phyloP scores from a whole-genome alignment of 805 yeast genomes.

The Wickerhamiella musiphila region DNA sequence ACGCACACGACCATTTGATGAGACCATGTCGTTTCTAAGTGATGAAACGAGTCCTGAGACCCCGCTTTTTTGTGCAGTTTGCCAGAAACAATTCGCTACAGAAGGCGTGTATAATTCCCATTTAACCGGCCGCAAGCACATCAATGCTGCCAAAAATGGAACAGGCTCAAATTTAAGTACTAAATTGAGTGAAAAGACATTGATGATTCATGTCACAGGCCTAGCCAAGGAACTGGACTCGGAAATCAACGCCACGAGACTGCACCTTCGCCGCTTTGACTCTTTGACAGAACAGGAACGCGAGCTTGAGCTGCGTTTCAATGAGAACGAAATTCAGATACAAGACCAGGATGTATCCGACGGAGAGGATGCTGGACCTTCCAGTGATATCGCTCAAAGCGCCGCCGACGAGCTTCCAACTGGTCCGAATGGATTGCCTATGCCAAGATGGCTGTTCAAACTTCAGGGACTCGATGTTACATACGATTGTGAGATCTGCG shows the following conservation, averaged over 20 bases:
- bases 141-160: slow-evolving; percentile 26
- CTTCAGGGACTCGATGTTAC: slow-evolving; percentile 65
- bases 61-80: slow-evolving; percentile 41
- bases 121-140: slow-evolving; percentile 58
- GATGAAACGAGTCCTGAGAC: slow-evolving; percentile 1
- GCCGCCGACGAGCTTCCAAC: slow-evolving; percentile 31
- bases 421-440: slow-evolving; percentile 81
- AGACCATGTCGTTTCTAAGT: background rate
- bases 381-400: slow-evolving; percentile 31
- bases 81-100: slow-evolving; percentile 47
- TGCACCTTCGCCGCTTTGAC: slow-evolving; percentile 45
- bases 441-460: slow-evolving; percentile 87
- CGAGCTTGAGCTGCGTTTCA: slow-evolving; percentile 32
- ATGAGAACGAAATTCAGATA: slow-evolving; percentile 18
- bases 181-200: slow-evolving; percentile 19
- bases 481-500: slow-evolving; percentile 75
- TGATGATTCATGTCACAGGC: slow-evolving; percentile 21
- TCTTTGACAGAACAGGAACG: slow-evolving; percentile 60
- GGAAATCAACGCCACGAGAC: slow-evolving; percentile 32
- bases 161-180: background rate
- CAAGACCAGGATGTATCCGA: slow-evolving; percentile 13
- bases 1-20: slow-evolving; percentile 32
- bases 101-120: slow-evolving; percentile 52
- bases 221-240: slow-evolving; percentile 25
- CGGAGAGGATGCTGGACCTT: no score